Conservation (phyloP, 495 filamentous ascomycete species). For the Xylaria venustula region DNA sequence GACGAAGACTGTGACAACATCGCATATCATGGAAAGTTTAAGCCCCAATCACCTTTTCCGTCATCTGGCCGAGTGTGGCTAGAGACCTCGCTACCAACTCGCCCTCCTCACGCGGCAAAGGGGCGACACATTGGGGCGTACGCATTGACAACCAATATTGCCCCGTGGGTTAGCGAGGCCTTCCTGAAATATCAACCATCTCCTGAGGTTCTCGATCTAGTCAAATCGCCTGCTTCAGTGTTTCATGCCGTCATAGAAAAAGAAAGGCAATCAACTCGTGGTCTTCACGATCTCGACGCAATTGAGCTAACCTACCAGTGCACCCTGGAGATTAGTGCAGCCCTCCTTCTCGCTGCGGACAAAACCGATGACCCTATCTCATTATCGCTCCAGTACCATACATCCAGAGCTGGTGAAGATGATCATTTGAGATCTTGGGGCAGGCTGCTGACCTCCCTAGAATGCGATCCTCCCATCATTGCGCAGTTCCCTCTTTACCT, state of each 20-base stretch:
- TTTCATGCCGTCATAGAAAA: background rate
- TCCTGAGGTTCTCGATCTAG: no score
- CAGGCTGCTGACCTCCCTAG: background rate
- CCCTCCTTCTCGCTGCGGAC: background rate
- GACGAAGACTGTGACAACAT: no score
- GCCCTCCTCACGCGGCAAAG: no score
- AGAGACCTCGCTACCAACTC: no score
- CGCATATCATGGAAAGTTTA: no score
- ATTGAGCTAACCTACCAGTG: background rate
- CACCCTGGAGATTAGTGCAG: background rate
- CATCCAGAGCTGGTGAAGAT: background rate
- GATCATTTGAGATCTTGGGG: slow-evolving; percentile 5
- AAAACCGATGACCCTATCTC: background rate
- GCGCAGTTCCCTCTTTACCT: slow-evolving; percentile 3
- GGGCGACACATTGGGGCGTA: no score
- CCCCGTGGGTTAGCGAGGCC: no score
- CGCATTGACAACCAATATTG: no score
- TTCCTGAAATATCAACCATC: no score
- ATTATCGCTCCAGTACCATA: background rate
- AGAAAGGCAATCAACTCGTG: background rate
- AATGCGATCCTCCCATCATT: slow-evolving; percentile 9
- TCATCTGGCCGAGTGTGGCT: no score
- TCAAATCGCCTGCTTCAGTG: no score
- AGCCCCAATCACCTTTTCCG: no score
- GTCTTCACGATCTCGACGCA: slow-evolving; percentile 4